Evolutionary conservation across 2,329 filamentous ascomycete genomes (phyloP), one percentile per base, ranked within the genome.

Genomic region (Geosmithia flava): DNA sequence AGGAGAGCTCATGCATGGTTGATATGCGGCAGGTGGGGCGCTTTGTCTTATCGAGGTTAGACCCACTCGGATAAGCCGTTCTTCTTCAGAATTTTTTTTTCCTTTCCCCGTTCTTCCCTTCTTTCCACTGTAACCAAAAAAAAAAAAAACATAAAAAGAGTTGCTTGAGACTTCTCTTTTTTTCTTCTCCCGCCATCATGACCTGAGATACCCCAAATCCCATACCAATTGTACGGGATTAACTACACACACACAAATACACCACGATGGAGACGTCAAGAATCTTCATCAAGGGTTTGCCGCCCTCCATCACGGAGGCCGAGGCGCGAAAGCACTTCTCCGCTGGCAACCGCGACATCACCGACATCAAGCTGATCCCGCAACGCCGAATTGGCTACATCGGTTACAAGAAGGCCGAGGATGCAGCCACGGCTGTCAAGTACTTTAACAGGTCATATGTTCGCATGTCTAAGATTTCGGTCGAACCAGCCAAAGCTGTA

Each of bases 401-500:
- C 51, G 93, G 93, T 53, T 97, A 91, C 74, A 90, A 87, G 68
- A 86, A 79, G 47, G 71, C 85, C 15, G 80, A 91, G 52, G 84
- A 87, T 62, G 93, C 93, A 49, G 72, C 78, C 49, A 79, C 82
- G 60, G 91, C 93, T 43, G 85, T 94, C 62, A 90, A 87, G 66
- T 95, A 95, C 71, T 96, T 96, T 74, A 90, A 98, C 72, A 87
- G 80, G 63, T 84, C 90, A 53, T 98, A 89, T 67, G 88, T 98
- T 58, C 87, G 89, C 57, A 93, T 96, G 86, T 95, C 90, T 50
- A 94, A 84, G 70, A 89, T 98, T 58, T 77, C 76, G 29, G 93
- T 96, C 52, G 90, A 96, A 69, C 70, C 93, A 59, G 93, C 93
- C 49, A 83, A 79, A 63, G 84, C 93, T 51, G 85, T 94, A 62